Percentiles rank a stretch among this genome's conserved stretches.
These are phyloP conservation scores for Botrytis byssoidea DNA, from an alignment of 2,329 filamentous ascomycete species.

Conservation along the genomic window DNA sequence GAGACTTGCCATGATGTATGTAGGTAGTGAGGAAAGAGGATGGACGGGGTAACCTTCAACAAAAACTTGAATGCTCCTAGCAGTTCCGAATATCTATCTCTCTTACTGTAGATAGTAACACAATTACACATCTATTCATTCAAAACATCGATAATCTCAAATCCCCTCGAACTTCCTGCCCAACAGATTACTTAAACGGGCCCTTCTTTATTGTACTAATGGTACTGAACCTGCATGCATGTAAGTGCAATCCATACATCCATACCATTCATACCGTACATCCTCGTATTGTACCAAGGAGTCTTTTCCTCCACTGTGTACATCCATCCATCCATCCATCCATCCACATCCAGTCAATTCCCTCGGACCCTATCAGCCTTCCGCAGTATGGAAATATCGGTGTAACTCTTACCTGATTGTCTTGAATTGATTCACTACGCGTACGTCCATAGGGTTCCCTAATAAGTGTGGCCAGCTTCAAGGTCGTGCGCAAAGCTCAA, in stretches of 20 bases:
- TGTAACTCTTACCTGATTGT: conserved; percentile 15
- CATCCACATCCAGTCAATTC: background rate
- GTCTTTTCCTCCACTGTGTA: background rate
- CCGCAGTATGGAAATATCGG: conserved; percentile 14
- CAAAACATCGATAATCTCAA: conserved; percentile 8
- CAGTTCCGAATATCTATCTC: background rate
- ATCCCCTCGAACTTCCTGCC: conserved; percentile 6
- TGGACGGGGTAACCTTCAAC: background rate
- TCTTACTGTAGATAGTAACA: background rate
- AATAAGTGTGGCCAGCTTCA: conserved; percentile 6
- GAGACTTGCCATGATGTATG: background rate
- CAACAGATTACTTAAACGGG: conserved; percentile 5
- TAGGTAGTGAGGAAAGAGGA: background rate
- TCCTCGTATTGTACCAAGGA: conserved; percentile 1
- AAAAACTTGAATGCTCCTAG: background rate
- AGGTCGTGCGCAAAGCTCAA: conserved; percentile 4
- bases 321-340: background rate
- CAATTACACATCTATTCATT: background rate
- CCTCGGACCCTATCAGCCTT: conserved; percentile 16
- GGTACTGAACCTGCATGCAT: conserved; percentile 20
- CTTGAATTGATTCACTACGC: background rate
- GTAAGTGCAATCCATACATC: background rate
- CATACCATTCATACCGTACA: background rate
- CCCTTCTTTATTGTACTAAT: conserved; percentile 7
- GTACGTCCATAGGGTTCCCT: conserved; percentile 2